phyloP scores from a whole-genome alignment of 2,329 filamentous ascomycete species.

The Fusarium citri region DNA sequence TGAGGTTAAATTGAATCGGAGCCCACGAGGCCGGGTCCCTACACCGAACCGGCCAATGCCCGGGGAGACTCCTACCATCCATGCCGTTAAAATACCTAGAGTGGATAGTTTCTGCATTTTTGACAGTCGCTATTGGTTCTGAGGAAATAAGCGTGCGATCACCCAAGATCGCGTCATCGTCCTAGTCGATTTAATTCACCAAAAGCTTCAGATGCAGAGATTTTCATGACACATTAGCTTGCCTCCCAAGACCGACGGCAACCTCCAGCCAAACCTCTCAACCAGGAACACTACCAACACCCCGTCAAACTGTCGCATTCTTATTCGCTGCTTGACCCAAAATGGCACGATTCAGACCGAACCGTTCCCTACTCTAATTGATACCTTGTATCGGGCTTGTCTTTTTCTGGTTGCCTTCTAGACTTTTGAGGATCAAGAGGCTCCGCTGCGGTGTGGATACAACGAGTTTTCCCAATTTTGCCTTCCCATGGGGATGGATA shows the following conservation, averaged over 20 bases:
- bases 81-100: conserved; percentile 23
- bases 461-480: conserved; percentile 27
- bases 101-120: conserved; percentile 26
- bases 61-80: conserved; percentile 13
- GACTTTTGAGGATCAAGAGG: conserved; percentile 25
- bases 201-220: conserved; percentile 23
- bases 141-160: conserved; percentile 33
- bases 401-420: conserved; percentile 44
- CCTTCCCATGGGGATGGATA: conserved; percentile 19
- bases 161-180: conserved; percentile 49
- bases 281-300: background rate
- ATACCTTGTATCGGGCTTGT: background rate
- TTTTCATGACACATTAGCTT: conserved; percentile 42
- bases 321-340: conserved; percentile 33
- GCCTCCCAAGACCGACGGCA: background rate
- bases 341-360: conserved; percentile 38
- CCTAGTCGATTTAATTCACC: conserved; percentile 33
- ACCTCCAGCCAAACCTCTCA: background rate
- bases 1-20: conserved; percentile 8
- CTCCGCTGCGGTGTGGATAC: conserved; percentile 22
- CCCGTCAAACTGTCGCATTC: background rate
- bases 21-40: conserved; percentile 23
- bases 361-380: conserved; percentile 14
- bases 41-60: conserved; percentile 24
- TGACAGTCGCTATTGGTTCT: conserved; percentile 20